phyloP scores from a whole-genome alignment of 305 asterid genomes.

The Fraxinus velutina region DNA sequence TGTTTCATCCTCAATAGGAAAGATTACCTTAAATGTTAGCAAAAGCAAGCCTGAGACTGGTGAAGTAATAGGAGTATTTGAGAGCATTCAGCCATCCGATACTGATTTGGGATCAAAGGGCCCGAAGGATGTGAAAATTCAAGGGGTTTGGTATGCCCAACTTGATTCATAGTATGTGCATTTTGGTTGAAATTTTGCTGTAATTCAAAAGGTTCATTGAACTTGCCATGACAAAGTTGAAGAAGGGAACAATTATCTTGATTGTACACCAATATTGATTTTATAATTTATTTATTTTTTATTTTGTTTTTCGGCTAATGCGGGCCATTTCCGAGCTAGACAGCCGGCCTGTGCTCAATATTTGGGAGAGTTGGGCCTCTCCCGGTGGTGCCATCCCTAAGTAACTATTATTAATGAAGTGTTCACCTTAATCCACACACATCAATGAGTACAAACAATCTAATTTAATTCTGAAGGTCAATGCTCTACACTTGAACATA shows the following conservation, averaged over 20 bases:
- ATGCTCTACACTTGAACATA: not conserved
- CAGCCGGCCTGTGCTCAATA: not conserved
- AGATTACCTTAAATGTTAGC: conserved; percentile 52
- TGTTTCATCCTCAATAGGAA: conserved; percentile 55
- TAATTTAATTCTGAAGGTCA: not conserved
- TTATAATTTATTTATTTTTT: not conserved
- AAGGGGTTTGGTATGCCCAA: conserved; percentile 59
- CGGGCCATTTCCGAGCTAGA: not conserved
- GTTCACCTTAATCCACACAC: not conserved
- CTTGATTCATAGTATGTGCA: conserved; percentile 27
- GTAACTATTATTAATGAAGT: not conserved
- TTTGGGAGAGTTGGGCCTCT: not conserved
- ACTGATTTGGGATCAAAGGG: conserved; percentile 56
- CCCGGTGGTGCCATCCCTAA: not conserved
- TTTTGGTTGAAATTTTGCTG: conserved; percentile 25
- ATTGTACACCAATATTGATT: conserved; percentile 30
- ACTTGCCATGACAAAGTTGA: conserved; percentile 21
- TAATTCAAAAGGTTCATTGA: conserved; percentile 8
- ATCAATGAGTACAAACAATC: too few relatives aligned
- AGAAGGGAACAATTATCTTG: conserved; percentile 25
- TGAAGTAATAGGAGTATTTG: conserved; percentile 58
- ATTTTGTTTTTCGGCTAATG: not conserved
- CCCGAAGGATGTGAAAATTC: conserved; percentile 56
- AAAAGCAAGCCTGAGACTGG: conserved; percentile 56
- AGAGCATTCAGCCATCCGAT: conserved; percentile 61